Evolutionary conservation across 352 stramenopile genomes (phyloP).

Genomic region (Phytophthora hybrid): DNA sequence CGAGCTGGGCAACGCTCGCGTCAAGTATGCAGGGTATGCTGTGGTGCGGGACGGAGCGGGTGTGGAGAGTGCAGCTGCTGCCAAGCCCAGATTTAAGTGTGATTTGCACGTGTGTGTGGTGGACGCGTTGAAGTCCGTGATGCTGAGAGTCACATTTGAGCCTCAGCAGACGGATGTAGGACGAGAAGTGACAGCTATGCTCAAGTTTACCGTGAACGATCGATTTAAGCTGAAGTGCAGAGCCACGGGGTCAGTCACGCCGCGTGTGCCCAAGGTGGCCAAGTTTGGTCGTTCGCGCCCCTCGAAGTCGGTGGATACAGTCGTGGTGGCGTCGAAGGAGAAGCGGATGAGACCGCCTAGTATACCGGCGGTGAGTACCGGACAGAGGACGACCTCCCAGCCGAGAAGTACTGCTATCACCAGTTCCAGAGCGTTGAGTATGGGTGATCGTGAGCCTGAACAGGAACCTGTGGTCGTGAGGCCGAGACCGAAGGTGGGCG

Average conservation of each 20-base stretch:
- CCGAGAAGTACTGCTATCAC: slow-evolving; percentile 9
- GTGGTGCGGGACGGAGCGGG: slow-evolving; percentile 31
- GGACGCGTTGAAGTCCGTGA: slow-evolving; percentile 58
- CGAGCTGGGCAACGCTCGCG: slow-evolving; percentile 60
- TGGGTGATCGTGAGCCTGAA: slow-evolving; percentile 23
- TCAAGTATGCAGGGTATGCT: slow-evolving; percentile 77
- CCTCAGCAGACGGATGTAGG: slow-evolving; percentile 52
- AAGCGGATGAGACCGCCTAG: slow-evolving; percentile 11
- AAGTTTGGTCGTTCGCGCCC: slow-evolving; percentile 32
- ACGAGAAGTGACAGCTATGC: slow-evolving; percentile 46
- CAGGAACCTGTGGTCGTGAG: slow-evolving; percentile 23
- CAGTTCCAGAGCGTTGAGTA: slow-evolving; percentile 10
- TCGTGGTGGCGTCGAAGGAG: slow-evolving; percentile 14
- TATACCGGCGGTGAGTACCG: slow-evolving; percentile 1
- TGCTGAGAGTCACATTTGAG: slow-evolving; percentile 73
- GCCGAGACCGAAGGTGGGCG: slow-evolving; percentile 22
- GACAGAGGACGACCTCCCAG: slow-evolving; percentile 1
- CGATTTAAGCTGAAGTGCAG: slow-evolving; percentile 60
- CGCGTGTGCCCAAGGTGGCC: slow-evolving; percentile 31
- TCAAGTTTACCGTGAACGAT: slow-evolving; percentile 79
- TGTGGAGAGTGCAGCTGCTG: slow-evolving; percentile 7
- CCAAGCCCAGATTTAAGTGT: slow-evolving; percentile 66
- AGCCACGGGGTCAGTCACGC: slow-evolving; percentile 40
- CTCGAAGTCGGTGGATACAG: slow-evolving; percentile 1
- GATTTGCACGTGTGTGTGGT: slow-evolving; percentile 79